These are phyloP conservation scores for Licmophora abbreviata DNA, from an alignment of 108 stramenopile genomes.

Conservation along the genomic window DNA sequence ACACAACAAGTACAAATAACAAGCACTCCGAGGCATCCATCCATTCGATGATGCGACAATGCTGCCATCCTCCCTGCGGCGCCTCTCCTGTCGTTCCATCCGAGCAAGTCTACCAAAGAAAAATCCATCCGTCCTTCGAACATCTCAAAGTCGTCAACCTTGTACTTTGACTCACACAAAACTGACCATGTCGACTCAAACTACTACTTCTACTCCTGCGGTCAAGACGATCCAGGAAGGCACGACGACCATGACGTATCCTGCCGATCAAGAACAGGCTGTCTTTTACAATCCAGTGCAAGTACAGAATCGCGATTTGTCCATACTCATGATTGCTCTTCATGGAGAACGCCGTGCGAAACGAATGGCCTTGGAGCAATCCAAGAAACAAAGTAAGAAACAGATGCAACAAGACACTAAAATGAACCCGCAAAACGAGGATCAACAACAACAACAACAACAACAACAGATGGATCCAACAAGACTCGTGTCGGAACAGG, in stretches of 20 bases:
- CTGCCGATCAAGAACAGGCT: constrained; percentile 53
- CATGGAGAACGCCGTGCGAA: constrained; percentile 77
- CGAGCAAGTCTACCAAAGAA: no score
- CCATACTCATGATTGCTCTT: constrained; percentile 80
- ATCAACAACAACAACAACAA: constrained; percentile 9
- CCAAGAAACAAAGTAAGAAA: constrained; percentile 43
- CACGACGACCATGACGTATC: constrained; percentile 55
- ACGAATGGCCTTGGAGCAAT: constrained; percentile 33
- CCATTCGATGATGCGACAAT: no score
- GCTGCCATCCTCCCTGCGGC: no score
- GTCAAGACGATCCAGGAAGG: constrained; percentile 55
- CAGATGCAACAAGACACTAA: no score
- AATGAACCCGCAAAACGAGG: constrained; percentile 14
- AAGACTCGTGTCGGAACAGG: constrained; percentile 1
- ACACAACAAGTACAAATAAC: no score
- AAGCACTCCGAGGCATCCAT: no score
- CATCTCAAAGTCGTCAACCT: no score
- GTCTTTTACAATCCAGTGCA: constrained; percentile 99
- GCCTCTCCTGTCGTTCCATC: no score
- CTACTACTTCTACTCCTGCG: not conserved
- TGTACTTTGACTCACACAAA: not conserved
- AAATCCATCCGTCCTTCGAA: no score
- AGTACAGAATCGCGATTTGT: constrained; percentile 95
- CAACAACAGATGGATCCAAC: not conserved
- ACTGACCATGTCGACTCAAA: not conserved